Conservation (phyloP, 1,284 basidiomycete species). For the Sporisorium exsertum region DNA sequence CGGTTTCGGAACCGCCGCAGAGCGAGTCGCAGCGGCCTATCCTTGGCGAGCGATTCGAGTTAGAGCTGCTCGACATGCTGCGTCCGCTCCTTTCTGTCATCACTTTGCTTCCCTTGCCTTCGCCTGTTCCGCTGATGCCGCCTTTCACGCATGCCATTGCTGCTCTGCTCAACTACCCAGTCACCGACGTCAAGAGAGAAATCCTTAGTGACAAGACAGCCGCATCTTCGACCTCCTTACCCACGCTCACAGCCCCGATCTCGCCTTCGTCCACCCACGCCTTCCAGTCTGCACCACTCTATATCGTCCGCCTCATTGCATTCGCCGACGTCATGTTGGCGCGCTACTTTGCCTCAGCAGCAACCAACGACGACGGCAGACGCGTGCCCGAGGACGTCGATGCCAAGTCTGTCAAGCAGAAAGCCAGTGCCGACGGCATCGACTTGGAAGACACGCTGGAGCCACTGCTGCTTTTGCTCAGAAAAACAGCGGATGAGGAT, state of each 20-base stretch:
- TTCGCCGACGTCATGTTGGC: conserved; percentile 41
- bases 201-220: not conserved
- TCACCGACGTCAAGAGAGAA: conserved; percentile 27
- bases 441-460: conserved; percentile 55
- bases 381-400: conserved; percentile 44
- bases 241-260: conserved; percentile 16
- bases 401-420: conserved; percentile 24
- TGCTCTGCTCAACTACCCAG: conserved; percentile 60
- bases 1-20: not conserved
- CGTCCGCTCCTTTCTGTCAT: conserved; percentile 48
- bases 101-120: conserved; percentile 26
- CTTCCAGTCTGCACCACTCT: conserved; percentile 21
- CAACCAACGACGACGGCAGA: conserved; percentile 12
- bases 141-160: conserved; percentile 61
- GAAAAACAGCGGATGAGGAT: conserved; percentile 55
- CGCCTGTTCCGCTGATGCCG: conserved; percentile 45
- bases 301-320: conserved; percentile 28
- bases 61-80: conserved; percentile 45
- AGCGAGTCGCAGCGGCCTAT: conserved; percentile 11
- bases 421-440: conserved; percentile 39
- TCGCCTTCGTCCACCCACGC: conserved; percentile 28
- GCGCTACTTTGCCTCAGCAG: conserved; percentile 29
- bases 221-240: not conserved
- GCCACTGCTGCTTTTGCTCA: conserved; percentile 51
- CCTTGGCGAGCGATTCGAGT: conserved; percentile 46